Percentiles rank a stretch among this genome's conserved stretches.
Conservation (phyloP, 306 rosid species). For the Castanea crenata region DNA sequence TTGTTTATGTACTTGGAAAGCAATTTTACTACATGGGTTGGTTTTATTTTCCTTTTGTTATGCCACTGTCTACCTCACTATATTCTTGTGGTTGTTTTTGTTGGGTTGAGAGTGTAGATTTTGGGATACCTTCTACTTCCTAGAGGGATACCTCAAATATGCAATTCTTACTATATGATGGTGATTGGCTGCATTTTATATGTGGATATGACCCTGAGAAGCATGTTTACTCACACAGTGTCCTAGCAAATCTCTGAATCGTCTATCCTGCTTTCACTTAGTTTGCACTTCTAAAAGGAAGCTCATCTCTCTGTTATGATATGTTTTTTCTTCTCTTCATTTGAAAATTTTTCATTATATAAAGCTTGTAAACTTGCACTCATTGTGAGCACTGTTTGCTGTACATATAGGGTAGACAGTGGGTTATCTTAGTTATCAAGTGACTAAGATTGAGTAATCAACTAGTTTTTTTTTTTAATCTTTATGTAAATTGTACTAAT, state of each 20-base stretch:
- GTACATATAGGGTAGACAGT: neutral
- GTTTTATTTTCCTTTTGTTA: too few relatives aligned
- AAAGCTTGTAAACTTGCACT: neutral
- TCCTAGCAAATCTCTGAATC: neutral
- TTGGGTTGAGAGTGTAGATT: too few relatives aligned
- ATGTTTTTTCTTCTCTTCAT: neutral
- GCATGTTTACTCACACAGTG: neutral
- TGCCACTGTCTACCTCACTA: too few relatives aligned
- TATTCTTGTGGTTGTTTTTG: too few relatives aligned
- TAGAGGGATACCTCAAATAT: neutral
- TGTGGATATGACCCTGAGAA: neutral
- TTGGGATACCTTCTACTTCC: neutral
- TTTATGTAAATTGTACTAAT: too few relatives aligned
- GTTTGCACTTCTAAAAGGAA: neutral
- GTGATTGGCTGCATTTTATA: neutral
- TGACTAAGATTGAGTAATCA: neutral
- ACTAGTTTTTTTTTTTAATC: neutral
- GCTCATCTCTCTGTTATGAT: neutral
- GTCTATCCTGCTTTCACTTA: neutral
- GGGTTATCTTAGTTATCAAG: neutral
- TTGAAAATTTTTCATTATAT: neutral
- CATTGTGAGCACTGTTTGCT: neutral
- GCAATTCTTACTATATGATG: neutral
- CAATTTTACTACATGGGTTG: too few relatives aligned
- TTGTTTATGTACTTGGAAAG: too few relatives aligned